Conservation (phyloP, 495 filamentous ascomycete species). For the Penicillium samsonianum region DNA sequence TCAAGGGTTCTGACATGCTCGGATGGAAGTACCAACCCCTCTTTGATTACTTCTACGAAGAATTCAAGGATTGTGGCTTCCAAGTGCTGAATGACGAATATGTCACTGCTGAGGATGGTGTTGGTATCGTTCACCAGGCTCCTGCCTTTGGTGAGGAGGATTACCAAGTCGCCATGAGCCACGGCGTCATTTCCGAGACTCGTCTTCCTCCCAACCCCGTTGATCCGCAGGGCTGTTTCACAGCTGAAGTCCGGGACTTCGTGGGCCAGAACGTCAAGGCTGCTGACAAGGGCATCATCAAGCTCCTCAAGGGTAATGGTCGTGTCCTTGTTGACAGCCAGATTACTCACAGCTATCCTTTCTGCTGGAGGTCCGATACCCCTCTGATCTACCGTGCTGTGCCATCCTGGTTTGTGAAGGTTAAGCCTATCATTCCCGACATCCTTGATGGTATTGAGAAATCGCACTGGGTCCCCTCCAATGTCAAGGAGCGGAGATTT, state of each 20-base stretch:
- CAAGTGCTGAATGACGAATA: slow-evolving; percentile 83
- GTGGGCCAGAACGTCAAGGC: slow-evolving; percentile 89
- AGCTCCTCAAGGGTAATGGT: slow-evolving; percentile 77
- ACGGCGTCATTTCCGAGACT: slow-evolving; percentile 74
- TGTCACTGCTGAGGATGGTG: slow-evolving; percentile 90
- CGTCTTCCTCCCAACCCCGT: slow-evolving; percentile 89
- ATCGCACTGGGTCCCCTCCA: slow-evolving; percentile 91
- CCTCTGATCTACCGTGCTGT: slow-evolving; percentile 94
- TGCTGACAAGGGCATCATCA: slow-evolving; percentile 94
- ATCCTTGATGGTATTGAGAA: slow-evolving; percentile 88
- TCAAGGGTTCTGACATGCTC: slow-evolving; percentile 84
- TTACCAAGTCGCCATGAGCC: slow-evolving; percentile 78
- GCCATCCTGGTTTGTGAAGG: slow-evolving; percentile 93
- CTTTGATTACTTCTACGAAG: slow-evolving; percentile 90
- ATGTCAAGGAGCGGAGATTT: slow-evolving; percentile 92
- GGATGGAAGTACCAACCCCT: slow-evolving; percentile 92
- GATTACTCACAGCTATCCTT: slow-evolving; percentile 91
- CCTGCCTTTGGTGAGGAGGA: slow-evolving; percentile 97
- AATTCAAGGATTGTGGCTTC: slow-evolving; percentile 89
- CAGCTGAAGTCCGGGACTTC: slow-evolving; percentile 78
- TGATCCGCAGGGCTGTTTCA: slow-evolving; percentile 80
- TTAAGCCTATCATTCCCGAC: slow-evolving; percentile 78
- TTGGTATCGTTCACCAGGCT: slow-evolving; percentile 93
- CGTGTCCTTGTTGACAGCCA: slow-evolving; percentile 86
- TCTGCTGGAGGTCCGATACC: slow-evolving; percentile 94